These are phyloP conservation scores for Populus davidiana DNA, from an alignment of 345 rosid species.

Conservation along the genomic window DNA sequence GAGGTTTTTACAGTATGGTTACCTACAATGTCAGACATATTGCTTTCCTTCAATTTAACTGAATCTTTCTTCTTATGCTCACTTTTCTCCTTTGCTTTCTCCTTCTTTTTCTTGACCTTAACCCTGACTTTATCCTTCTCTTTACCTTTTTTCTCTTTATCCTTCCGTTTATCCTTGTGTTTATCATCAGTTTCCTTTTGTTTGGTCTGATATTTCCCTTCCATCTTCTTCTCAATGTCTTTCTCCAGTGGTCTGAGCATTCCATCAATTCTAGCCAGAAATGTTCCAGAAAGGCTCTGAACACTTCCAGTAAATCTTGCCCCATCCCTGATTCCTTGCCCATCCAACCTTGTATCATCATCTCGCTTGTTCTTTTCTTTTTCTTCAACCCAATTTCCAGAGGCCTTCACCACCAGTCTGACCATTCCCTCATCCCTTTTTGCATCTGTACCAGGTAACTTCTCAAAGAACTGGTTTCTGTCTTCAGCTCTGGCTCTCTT, in stretches of 20 bases:
- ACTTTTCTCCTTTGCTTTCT: conserved; percentile 37
- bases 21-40: neutral
- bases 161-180: conserved; percentile 28
- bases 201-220: conserved; percentile 35
- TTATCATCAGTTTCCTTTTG: conserved; percentile 33
- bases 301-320: conserved; percentile 27
- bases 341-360: conserved; percentile 29
- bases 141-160: conserved; percentile 28
- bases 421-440: conserved; percentile 27
- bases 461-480: conserved; percentile 39
- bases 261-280: conserved; percentile 37
- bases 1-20: conserved; percentile 4
- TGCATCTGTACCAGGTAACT: conserved; percentile 19
- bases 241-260: conserved; percentile 35
- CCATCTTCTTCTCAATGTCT: conserved; percentile 32
- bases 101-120: conserved; percentile 42
- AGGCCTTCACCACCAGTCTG: conserved; percentile 20
- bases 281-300: conserved; percentile 25
- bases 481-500: conserved; percentile 49
- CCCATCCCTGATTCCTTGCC: conserved; percentile 20
- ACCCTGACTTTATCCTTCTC: conserved; percentile 34
- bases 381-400: conserved; percentile 23
- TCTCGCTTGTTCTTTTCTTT: conserved; percentile 35
- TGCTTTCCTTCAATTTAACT: conserved; percentile 28
- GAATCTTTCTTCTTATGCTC: conserved; percentile 34